Conservation (phyloP, 805 yeast species). For the Lachancea quebecensis region DNA sequence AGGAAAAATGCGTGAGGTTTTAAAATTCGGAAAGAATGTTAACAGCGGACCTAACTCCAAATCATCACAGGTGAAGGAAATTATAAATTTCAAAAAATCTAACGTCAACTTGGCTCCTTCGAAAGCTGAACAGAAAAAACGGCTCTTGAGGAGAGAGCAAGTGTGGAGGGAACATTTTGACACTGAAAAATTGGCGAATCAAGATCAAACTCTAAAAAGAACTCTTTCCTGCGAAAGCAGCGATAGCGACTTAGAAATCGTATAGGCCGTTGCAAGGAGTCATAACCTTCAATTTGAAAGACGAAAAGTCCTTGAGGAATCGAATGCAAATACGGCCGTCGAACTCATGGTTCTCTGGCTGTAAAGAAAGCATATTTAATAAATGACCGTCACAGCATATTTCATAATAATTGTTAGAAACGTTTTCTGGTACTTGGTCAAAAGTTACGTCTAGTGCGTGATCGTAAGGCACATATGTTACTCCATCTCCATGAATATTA, state of each 20-base stretch:
- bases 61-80: conserved; percentile 22
- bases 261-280: conserved; percentile 10
- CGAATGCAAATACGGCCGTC: conserved; percentile 9
- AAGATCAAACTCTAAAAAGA: neutral
- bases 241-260: conserved; percentile 31
- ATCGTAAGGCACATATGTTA: conserved; percentile 13
- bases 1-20: conserved; percentile 18
- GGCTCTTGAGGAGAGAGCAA: conserved; percentile 24
- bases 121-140: conserved; percentile 24
- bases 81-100: conserved; percentile 30
- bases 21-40: conserved; percentile 8
- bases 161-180: conserved; percentile 28
- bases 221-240: conserved; percentile 8
- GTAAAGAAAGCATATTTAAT: conserved; percentile 17
- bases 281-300: conserved; percentile 11
- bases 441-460: conserved; percentile 16
- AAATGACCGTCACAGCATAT: conserved; percentile 29
- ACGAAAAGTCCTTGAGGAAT: conserved; percentile 10
- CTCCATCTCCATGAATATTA: conserved; percentile 11
- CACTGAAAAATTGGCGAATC: conserved; percentile 8
- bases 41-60: conserved; percentile 14
- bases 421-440: neutral
- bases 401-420: conserved; percentile 15
- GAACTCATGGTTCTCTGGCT: neutral
- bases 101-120: conserved; percentile 32